Conservation (phyloP, 768 basidiomycete genomes). For the Lactifluus volemus region DNA sequence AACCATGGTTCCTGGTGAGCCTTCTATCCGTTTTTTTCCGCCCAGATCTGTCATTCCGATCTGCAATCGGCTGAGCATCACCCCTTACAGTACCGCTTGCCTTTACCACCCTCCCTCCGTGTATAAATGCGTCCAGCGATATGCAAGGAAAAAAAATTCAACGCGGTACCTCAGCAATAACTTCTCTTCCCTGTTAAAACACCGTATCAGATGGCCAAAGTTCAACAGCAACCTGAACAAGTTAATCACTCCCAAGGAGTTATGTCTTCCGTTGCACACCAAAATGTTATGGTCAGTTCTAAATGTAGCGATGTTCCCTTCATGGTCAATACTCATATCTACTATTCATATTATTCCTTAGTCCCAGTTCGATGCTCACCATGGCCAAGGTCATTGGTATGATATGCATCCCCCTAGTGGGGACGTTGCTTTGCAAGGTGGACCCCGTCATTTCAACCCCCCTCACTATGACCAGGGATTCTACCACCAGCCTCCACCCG, state of each 20-base stretch:
- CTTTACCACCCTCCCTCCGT: too few species aligned
- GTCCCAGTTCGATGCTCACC: background rate
- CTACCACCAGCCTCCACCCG: background rate
- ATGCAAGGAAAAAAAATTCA: background rate
- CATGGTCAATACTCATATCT: background rate
- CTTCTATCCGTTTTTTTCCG: too few species aligned
- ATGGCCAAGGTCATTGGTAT: background rate
- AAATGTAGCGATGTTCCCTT: too few species aligned
- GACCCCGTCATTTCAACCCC: background rate
- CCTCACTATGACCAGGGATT: background rate
- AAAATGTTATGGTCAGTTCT: background rate
- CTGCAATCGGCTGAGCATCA: too few species aligned
- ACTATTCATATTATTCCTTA: background rate
- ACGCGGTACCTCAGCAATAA: background rate
- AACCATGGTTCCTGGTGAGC: too few species aligned
- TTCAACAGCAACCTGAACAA: background rate
- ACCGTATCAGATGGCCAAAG: background rate
- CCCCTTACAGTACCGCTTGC: too few species aligned
- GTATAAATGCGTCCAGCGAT: too few species aligned
- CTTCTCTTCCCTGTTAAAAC: background rate
- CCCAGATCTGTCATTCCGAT: too few species aligned
- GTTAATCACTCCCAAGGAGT: too few species aligned
- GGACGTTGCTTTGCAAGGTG: background rate
- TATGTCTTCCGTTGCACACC: background rate
- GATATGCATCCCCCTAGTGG: background rate